phyloP scores from a whole-genome alignment of 805 yeast genomes.

The Ogataea siamensis region DNA sequence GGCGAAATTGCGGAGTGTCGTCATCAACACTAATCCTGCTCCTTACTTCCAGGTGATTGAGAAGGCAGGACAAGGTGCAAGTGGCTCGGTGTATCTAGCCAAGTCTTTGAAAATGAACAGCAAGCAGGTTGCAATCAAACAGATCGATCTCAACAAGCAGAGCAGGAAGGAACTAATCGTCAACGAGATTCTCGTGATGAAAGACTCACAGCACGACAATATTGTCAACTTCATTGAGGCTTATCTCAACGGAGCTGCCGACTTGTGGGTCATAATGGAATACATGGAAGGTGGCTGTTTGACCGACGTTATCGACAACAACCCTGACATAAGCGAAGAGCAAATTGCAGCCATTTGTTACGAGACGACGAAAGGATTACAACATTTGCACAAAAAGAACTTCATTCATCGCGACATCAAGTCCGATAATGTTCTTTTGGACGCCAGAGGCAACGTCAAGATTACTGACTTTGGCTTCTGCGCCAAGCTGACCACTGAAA shows the following conservation, averaged over 20 bases:
- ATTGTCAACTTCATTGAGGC: constrained; percentile 95
- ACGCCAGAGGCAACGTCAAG: constrained; percentile 80
- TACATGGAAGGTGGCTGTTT: constrained; percentile 98
- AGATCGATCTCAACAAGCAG: constrained; percentile 88
- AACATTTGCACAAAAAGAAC: constrained; percentile 86
- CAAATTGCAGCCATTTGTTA: constrained; percentile 90
- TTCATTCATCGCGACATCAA: constrained; percentile 97
- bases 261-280: constrained; percentile 99
- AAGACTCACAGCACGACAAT: constrained; percentile 89
- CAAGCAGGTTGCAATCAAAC: constrained; percentile 88
- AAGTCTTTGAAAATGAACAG: constrained; percentile 51
- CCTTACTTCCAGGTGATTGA: constrained; percentile 73
- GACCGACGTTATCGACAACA: constrained; percentile 93
- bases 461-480: constrained; percentile 95
- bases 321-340: constrained; percentile 71
- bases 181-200: constrained; percentile 95
- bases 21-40: constrained; percentile 81
- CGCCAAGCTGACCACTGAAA: constrained; percentile 83
- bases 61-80: constrained; percentile 96
- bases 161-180: constrained; percentile 94
- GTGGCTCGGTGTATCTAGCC: constrained; percentile 92
- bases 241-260: constrained; percentile 72
- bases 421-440: constrained; percentile 88
- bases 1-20: constrained; percentile 78
- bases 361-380: constrained; percentile 88